Evolutionary conservation across 2,329 filamentous ascomycete genomes (phyloP).

Genomic region (Keithomyces neogunnii): DNA sequence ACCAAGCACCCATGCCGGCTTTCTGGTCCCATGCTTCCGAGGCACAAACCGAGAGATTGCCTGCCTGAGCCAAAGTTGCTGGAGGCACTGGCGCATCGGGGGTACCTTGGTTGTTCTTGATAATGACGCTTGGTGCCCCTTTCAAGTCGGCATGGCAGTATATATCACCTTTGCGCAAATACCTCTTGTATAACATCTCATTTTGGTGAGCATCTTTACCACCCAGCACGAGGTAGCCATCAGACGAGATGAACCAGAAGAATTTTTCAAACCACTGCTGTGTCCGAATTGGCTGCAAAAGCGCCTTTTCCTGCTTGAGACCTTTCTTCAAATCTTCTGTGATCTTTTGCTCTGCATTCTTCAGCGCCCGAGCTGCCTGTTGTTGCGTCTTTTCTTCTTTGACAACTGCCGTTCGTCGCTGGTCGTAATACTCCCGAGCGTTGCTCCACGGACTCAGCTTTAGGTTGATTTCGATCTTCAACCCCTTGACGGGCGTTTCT

Average conservation of each 20-base stretch:
- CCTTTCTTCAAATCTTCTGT: conserved; percentile 76
- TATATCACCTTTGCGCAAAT: conserved; percentile 81
- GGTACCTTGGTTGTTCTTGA: conserved; percentile 76
- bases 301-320: conserved; percentile 83
- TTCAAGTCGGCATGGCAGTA: conserved; percentile 87
- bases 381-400: conserved; percentile 83
- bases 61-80: conserved; percentile 83
- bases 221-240: conserved; percentile 85
- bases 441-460: conserved; percentile 79
- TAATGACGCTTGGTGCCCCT: conserved; percentile 74
- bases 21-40: conserved; percentile 95
- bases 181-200: conserved; percentile 80
- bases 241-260: conserved; percentile 87
- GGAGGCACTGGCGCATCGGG: conserved; percentile 84
- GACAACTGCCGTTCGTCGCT: conserved; percentile 72
- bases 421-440: conserved; percentile 83
- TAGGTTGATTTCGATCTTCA: conserved; percentile 80
- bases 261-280: conserved; percentile 98
- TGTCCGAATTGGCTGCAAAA: conserved; percentile 73
- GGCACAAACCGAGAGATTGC: conserved; percentile 72
- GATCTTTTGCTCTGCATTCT: conserved; percentile 86
- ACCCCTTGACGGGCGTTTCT: conserved; percentile 39
- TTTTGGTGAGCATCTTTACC: conserved; percentile 85
- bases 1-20: conserved; percentile 91
- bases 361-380: conserved; percentile 74